Evolutionary conservation across 2,329 filamentous ascomycete genomes (phyloP).

Genomic region (Annulohypoxylon truncatum): DNA sequence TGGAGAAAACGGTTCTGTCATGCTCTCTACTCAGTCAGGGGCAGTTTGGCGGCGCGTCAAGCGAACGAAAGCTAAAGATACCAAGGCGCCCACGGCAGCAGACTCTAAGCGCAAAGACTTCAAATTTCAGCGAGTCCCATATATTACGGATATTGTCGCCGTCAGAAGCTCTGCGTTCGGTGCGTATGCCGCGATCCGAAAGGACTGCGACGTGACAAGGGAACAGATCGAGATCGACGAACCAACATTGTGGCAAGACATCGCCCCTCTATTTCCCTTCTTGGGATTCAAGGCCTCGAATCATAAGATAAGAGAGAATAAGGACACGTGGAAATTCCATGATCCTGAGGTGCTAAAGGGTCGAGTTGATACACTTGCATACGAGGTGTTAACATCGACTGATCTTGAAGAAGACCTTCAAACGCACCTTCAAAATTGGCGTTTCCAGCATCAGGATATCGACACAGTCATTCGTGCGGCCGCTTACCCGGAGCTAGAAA

Average conservation of each 20-base stretch:
- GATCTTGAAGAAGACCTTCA: slow-evolving; percentile 73
- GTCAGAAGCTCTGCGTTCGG: slow-evolving; percentile 91
- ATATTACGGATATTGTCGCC: slow-evolving; percentile 83
- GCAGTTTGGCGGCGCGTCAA: slow-evolving; percentile 93
- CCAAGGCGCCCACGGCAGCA: slow-evolving; percentile 51
- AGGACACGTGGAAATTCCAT: slow-evolving; percentile 58
- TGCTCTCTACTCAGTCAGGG: slow-evolving; percentile 91
- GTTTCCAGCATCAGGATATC: slow-evolving; percentile 55
- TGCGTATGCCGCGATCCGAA: slow-evolving; percentile 87
- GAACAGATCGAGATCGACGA: slow-evolving; percentile 74
- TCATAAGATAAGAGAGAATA: slow-evolving; percentile 51
- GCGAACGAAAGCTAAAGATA: slow-evolving; percentile 81
- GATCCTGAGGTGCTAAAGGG: slow-evolving; percentile 60
- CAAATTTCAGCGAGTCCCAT: slow-evolving; percentile 92
- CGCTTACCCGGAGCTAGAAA: slow-evolving; percentile 72
- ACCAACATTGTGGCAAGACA: slow-evolving; percentile 78
- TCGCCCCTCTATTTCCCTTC: slow-evolving; percentile 77
- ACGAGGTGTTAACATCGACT: slow-evolving; percentile 69
- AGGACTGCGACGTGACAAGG: slow-evolving; percentile 84
- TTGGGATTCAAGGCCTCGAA: slow-evolving; percentile 65
- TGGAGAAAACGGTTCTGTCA: slow-evolving; percentile 92
- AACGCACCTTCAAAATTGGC: slow-evolving; percentile 59
- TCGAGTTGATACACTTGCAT: slow-evolving; percentile 62
- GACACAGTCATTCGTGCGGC: slow-evolving; percentile 65
- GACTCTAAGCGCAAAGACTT: slow-evolving; percentile 84